A percentile compares a stretch with the other conserved stretches of the same genome.
Conservation (phyloP, 106 monocot species). For the Dendrobium officinale region DNA sequence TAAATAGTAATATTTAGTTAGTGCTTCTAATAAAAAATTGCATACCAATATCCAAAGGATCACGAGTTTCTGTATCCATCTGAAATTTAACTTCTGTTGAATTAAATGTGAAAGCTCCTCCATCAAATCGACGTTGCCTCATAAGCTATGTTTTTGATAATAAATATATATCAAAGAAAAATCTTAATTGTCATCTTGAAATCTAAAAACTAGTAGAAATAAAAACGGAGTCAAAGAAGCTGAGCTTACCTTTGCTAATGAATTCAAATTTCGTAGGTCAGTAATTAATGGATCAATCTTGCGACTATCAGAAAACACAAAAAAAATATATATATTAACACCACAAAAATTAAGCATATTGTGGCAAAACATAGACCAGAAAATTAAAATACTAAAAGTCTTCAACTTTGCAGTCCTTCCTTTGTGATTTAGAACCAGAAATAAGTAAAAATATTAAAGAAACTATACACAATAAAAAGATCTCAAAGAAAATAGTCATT, state of each 20-base stretch:
- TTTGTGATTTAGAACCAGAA: neutral
- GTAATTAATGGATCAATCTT: slow-evolving; percentile 82
- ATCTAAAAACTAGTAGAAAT: neutral
- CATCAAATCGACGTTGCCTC: slow-evolving; percentile 78
- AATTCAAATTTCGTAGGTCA: slow-evolving; percentile 90
- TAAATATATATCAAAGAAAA: neutral
- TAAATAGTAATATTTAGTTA: slow-evolving; percentile 1
- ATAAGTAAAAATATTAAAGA: neutral
- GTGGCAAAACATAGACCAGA: no score
- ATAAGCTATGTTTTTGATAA: slow-evolving; percentile 44
- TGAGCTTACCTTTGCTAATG: slow-evolving; percentile 77
- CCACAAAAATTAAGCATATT: neutral
- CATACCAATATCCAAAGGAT: slow-evolving; percentile 95
- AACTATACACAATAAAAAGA: neutral
- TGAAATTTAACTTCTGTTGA: slow-evolving; percentile 99
- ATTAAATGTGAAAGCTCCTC: slow-evolving; percentile 97
- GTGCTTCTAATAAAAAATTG: neutral
- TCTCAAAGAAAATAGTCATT: neutral
- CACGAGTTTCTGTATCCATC: slow-evolving; percentile 98
- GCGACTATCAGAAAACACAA: slow-evolving; percentile 48
- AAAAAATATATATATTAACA: neutral
- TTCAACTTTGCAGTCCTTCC: neutral
- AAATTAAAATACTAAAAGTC: neutral
- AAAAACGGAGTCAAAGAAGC: neutral
- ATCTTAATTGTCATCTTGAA: neutral